phyloP scores from a whole-genome alignment of 2,329 filamentous ascomycete genomes.

The Rutstroemia sp. region DNA sequence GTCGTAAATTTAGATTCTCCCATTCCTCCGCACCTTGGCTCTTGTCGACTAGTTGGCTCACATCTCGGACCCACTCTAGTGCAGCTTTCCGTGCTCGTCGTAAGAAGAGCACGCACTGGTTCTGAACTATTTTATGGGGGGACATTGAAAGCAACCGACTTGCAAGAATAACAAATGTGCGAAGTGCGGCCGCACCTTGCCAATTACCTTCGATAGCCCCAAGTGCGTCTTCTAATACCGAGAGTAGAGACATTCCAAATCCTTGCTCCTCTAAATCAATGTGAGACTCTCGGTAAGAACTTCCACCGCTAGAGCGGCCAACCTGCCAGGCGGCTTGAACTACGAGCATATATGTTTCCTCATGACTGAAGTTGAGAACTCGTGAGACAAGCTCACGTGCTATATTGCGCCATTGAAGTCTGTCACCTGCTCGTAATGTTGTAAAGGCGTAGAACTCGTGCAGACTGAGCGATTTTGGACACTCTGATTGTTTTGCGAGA shows the following conservation, averaged over 20 bases:
- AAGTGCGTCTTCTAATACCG: conserved; percentile 28
- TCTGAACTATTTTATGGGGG: conserved; percentile 13
- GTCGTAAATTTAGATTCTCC: conserved; percentile 28
- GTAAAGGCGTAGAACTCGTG: conserved; percentile 47
- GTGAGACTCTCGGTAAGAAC: conserved; percentile 31
- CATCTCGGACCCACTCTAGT: conserved; percentile 33
- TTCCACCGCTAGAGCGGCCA: conserved; percentile 29
- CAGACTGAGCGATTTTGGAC: conserved; percentile 42
- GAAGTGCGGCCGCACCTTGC: conserved; percentile 38
- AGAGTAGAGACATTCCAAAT: conserved; percentile 32
- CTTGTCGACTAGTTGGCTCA: conserved; percentile 10
- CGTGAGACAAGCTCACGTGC: conserved; percentile 41
- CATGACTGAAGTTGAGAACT: conserved; percentile 42
- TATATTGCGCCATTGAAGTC: conserved; percentile 50
- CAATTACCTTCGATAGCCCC: conserved; percentile 41
- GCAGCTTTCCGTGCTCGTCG: conserved; percentile 28
- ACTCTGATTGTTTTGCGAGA: conserved; percentile 41
- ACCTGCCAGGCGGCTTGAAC: conserved; percentile 43
- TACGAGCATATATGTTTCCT: conserved; percentile 40
- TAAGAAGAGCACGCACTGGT: conserved; percentile 29
- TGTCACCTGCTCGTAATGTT: conserved; percentile 38
- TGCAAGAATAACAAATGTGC: conserved; percentile 32
- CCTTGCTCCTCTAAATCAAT: conserved; percentile 27
- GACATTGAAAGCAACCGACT: conserved; percentile 36
- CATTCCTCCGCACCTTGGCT: conserved; percentile 25